These are phyloP conservation scores for Rhizopogon sp. DNA, from an alignment of 768 basidiomycete genomes.

Conservation along the genomic window DNA sequence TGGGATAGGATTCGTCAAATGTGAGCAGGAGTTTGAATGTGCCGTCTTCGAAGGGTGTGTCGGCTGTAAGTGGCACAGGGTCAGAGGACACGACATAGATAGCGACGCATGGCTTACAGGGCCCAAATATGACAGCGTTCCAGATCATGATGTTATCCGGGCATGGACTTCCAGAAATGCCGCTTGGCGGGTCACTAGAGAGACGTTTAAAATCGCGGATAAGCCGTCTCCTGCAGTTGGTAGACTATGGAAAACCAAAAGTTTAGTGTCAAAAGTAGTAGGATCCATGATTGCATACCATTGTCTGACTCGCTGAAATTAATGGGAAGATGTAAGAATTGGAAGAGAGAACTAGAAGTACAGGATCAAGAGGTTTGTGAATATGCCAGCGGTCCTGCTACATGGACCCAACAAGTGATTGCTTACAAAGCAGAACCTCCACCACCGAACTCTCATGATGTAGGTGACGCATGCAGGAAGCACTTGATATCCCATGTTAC, in stretches of 20 bases:
- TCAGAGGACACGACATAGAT: background rate
- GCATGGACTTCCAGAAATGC: slow-evolving; percentile 95
- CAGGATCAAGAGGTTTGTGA: slow-evolving; percentile 7
- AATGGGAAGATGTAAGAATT: background rate
- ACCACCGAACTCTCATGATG: background rate
- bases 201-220: slow-evolving; percentile 98
- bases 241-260: slow-evolving; percentile 52
- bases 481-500: background rate
- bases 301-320: background rate
- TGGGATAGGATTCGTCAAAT: slow-evolving; percentile 98
- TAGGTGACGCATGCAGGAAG: background rate
- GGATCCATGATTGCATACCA: background rate
- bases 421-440: background rate
- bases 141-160: slow-evolving; percentile 99
- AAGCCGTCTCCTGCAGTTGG: slow-evolving; percentile 89
- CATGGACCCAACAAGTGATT: background rate
- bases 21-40: slow-evolving; percentile 95
- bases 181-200: slow-evolving; percentile 90
- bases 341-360: slow-evolving; percentile 3
- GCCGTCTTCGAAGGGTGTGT: slow-evolving; percentile 98
- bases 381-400: background rate
- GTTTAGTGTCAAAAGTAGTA: background rate
- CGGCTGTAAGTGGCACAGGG: slow-evolving; percentile 46
- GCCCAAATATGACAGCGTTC: slow-evolving; percentile 99
- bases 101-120: slow-evolving; percentile 53